These are phyloP conservation scores for Epichloe elymi DNA, from an alignment of 2,329 filamentous ascomycete species.

Conservation along the genomic window DNA sequence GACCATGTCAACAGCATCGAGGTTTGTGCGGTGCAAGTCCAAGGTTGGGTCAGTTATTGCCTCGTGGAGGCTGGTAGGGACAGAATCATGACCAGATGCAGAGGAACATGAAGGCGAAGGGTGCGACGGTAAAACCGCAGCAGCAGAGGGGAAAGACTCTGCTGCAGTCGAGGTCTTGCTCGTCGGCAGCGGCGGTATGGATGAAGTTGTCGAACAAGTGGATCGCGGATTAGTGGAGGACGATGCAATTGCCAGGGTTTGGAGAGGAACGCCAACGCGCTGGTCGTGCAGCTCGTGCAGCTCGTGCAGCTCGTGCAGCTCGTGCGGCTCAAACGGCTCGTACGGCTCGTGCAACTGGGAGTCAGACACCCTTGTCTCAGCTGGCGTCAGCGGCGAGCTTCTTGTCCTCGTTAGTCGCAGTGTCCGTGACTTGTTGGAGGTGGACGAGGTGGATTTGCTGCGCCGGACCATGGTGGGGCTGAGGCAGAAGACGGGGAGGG, in stretches of 20 bases:
- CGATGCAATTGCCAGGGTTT: slow-evolving; percentile 15
- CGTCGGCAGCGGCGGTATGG: slow-evolving; percentile 8
- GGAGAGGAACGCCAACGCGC: slow-evolving; percentile 16
- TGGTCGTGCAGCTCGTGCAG: slow-evolving; percentile 2
- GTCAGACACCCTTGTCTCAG: slow-evolving; percentile 14
- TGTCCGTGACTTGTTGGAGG: too few species aligned
- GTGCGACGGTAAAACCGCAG: neutral
- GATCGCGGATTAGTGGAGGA: slow-evolving; percentile 10
- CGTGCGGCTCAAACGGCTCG: too few species aligned
- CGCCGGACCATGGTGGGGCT: slow-evolving; percentile 16
- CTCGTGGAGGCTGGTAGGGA: slow-evolving; percentile 12
- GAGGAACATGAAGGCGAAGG: slow-evolving; percentile 6
- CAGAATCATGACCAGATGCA: slow-evolving; percentile 10
- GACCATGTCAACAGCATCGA: slow-evolving; percentile 17
- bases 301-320: slow-evolving; percentile 7
- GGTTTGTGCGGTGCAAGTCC: slow-evolving; percentile 3
- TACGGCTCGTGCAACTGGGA: slow-evolving; percentile 14
- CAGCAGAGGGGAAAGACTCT: neutral
- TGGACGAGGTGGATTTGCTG: slow-evolving; percentile 8
- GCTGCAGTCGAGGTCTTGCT: slow-evolving; percentile 2
- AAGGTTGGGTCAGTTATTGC: slow-evolving; percentile 13
- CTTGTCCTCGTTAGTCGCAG: too few species aligned
- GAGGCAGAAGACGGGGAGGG: slow-evolving; percentile 1
- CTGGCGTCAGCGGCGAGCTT: neutral
- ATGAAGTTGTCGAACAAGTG: slow-evolving; percentile 14